These are phyloP conservation scores for Poa pratensis DNA, from an alignment of 176 grass and related monocot genomes.

Conservation along the genomic window DNA sequence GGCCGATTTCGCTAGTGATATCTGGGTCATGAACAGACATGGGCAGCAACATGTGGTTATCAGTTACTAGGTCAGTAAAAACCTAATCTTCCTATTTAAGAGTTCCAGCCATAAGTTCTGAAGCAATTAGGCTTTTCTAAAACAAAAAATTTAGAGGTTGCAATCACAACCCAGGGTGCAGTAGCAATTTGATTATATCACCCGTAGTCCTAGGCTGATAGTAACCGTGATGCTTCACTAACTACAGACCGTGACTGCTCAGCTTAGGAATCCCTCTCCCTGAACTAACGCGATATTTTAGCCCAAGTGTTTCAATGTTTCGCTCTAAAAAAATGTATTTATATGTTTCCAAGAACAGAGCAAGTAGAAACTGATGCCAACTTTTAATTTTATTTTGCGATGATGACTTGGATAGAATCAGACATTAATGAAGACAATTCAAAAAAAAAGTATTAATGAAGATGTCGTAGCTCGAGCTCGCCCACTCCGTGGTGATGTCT, in stretches of 20 bases:
- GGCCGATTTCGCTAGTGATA: constrained; percentile 62
- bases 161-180: background rate
- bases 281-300: background rate
- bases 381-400: background rate
- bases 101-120: background rate
- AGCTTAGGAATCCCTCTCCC: background rate
- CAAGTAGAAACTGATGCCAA: background rate
- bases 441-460: background rate
- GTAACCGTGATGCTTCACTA: background rate
- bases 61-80: background rate
- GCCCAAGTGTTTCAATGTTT: background rate
- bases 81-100: background rate
- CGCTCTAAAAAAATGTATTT: no score
- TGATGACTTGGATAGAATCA: background rate
- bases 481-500: background rate
- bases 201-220: constrained; percentile 11
- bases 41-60: background rate
- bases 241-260: background rate
- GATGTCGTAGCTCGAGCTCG: no score
- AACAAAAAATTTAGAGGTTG: background rate
- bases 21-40: constrained; percentile 54
- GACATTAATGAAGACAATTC: background rate
- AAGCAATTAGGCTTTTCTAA: background rate
- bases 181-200: background rate
- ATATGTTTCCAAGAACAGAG: background rate